Conservation (phyloP, 2,329 filamentous ascomycete species). For the Cladophialophora exuberans region DNA sequence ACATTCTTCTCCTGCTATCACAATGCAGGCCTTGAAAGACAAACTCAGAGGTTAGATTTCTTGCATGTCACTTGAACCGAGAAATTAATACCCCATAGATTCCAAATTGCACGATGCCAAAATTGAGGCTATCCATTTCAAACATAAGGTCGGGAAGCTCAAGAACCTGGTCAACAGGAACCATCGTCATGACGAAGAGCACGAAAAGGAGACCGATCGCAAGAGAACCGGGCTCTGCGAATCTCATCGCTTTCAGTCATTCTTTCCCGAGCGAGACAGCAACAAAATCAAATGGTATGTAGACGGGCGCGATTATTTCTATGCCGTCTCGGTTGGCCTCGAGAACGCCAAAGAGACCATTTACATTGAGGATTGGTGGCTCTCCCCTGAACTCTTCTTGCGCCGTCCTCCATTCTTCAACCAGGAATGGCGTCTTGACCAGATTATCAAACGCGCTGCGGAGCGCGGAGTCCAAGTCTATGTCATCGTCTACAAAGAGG, state of each 20-base stretch:
- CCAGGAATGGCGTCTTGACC: conserved; percentile 85
- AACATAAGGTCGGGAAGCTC: conserved; percentile 67
- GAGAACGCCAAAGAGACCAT: conserved; percentile 89
- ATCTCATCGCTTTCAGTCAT: conserved; percentile 83
- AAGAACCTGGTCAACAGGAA: conserved; percentile 76
- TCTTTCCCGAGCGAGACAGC: conserved; percentile 81
- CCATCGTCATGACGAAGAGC: conserved; percentile 91
- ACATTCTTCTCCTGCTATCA: too few relatives aligned
- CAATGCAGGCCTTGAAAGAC: conserved; percentile 31
- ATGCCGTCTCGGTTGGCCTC: conserved; percentile 88
- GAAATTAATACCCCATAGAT: conserved; percentile 34
- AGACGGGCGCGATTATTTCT: conserved; percentile 93
- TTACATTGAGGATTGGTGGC: conserved; percentile 97
- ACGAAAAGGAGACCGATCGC: conserved; percentile 80
- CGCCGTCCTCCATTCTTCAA: conserved; percentile 80
- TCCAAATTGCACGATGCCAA: conserved; percentile 46
- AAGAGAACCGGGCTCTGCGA: conserved; percentile 75
- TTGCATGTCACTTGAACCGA: not conserved
- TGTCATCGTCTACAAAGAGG: conserved; percentile 89
- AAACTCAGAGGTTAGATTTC: conserved; percentile 32
- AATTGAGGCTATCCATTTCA: conserved; percentile 60
- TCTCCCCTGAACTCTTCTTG: conserved; percentile 73
- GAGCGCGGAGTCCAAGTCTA: conserved; percentile 95
- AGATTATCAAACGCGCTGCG: conserved; percentile 82
- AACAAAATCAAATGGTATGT: conserved; percentile 98